These are phyloP conservation scores for Angomonas deanei DNA, from an alignment of 208 protist species.

Conservation along the genomic window DNA sequence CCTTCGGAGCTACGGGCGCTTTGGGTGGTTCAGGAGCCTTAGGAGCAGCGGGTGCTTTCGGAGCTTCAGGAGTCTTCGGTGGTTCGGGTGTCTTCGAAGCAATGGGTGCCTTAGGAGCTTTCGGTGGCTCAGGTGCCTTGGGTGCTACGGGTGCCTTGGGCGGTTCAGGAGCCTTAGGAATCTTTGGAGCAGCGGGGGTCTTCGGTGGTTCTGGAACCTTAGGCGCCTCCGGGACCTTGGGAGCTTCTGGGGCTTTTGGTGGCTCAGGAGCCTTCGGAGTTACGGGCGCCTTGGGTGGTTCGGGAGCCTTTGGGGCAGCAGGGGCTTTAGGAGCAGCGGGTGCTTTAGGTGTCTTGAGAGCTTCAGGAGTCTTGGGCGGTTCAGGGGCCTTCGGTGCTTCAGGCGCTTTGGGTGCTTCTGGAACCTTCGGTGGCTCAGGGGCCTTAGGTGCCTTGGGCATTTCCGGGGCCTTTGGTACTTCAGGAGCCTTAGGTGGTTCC, in stretches of 20 bases:
- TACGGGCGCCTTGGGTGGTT: background rate
- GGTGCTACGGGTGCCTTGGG: conserved; percentile 1
- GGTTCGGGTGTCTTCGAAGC: background rate
- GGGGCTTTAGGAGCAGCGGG: conserved; percentile 13
- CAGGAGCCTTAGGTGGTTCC: background rate
- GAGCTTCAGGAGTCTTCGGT: background rate
- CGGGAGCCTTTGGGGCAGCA: conserved; percentile 6
- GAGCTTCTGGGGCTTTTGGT: conserved; percentile 1
- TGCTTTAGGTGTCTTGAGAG: conserved; percentile 11
- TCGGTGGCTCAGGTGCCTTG: background rate
- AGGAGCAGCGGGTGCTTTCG: background rate
- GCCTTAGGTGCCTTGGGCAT: conserved; percentile 14
- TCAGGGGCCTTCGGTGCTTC: background rate
- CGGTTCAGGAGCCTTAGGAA: conserved; percentile 1
- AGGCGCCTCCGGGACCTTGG: background rate
- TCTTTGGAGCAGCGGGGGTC: background rate
- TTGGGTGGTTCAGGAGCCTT: conserved; percentile 1
- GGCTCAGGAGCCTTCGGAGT: conserved; percentile 13
- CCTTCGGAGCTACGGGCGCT: background rate
- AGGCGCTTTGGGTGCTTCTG: conserved; percentile 11
- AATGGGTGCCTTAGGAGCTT: conserved; percentile 9
- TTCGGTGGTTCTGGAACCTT: background rate
- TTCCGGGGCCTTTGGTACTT: conserved; percentile 4
- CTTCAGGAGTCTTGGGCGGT: conserved; percentile 6
- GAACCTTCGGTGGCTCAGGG: conserved; percentile 14